These are phyloP conservation scores for Dentipellis fragilis DNA, from an alignment of 768 basidiomycete genomes.

Conservation along the genomic window DNA sequence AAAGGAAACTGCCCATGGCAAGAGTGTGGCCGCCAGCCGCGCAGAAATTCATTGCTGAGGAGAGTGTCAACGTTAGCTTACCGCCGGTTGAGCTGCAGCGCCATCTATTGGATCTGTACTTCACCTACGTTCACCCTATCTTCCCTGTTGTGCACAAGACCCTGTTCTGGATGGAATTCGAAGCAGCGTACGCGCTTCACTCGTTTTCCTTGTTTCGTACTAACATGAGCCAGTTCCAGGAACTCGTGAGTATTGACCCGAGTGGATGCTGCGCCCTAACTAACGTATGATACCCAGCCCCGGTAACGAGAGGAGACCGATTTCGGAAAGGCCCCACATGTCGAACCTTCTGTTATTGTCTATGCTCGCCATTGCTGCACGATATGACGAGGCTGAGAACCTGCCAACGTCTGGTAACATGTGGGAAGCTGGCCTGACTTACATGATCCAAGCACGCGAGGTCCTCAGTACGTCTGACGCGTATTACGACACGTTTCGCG, in stretches of 20 bases:
- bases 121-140: slow-evolving; percentile 74
- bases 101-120: slow-evolving; percentile 64
- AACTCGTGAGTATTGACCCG: slow-evolving; percentile 5
- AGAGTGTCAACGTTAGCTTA: slow-evolving; percentile 36
- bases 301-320: not conserved
- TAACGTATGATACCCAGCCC: not conserved
- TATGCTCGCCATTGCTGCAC: slow-evolving; percentile 75
- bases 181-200: slow-evolving; percentile 6
- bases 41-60: slow-evolving; percentile 32
- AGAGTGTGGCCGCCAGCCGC: slow-evolving; percentile 61
- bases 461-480: slow-evolving; percentile 43
- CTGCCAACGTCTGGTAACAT: slow-evolving; percentile 42
- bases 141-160: slow-evolving; percentile 74
- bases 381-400: slow-evolving; percentile 46
- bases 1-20: slow-evolving; percentile 64
- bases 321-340: slow-evolving; percentile 34
- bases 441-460: slow-evolving; percentile 48
- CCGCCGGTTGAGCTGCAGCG: slow-evolving; percentile 59
- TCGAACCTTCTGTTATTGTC: slow-evolving; percentile 65
- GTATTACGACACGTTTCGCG: not conserved
- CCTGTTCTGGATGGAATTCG: slow-evolving; percentile 58
- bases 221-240: not conserved
- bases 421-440: slow-evolving; percentile 62
- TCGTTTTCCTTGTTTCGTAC: not conserved
- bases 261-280: not conserved